Evolutionary conservation across 305 asterid species (phyloP), one percentile per base, ranked within the genome.

Genomic region (Solanum aculeatissimum): DNA sequence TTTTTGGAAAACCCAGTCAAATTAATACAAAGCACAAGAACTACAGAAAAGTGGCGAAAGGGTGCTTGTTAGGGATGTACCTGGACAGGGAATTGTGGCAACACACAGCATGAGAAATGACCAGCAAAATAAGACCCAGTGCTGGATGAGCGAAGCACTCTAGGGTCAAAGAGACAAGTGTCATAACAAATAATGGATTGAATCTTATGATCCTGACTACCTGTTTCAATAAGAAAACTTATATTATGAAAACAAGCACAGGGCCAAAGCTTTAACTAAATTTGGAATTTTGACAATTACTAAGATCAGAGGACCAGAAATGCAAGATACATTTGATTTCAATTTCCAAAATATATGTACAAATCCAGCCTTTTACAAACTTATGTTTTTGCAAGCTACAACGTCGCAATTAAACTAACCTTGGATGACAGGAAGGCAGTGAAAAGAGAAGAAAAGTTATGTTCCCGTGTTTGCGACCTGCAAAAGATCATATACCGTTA

Each of bases 61-160:
- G 87, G 25, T 53, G 65, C 78, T 71, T 42, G 23, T 54, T 74
- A 49, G 86, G 80, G 86, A 85, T 42, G 69, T 89, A 95, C 99
- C 98, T 95, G 90, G 93, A 92, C 65, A 97, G 87, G 75, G 98
- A 89, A 62, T 89, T 88, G 90, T 95, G 96, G 90, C 98, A 97
- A 86, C 92, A 86, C 63, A 91, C 84, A 87, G 92, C 91, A 88
- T 95, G 98, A 82, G 93, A 93, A 81, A 91, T 83, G 86, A 97
- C 89, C 92, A 95, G 86, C 82, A 91, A 90, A 87, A 90, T 88
- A 85, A 97, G 98, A 84, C 98, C 98, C 81, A 97, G 86, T 47
- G 98, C 98, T 69, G 98, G 98, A 92, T 97, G 99, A 86, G 92
- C 91, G 77, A 93, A 85, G 92, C 94, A 97, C 86, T 90, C 92